A percentile compares a stretch with the other conserved stretches of the same genome.
phyloP scores from a whole-genome alignment of 2,329 filamentous ascomycete genomes.

The Colletotrichum gigasporum region DNA sequence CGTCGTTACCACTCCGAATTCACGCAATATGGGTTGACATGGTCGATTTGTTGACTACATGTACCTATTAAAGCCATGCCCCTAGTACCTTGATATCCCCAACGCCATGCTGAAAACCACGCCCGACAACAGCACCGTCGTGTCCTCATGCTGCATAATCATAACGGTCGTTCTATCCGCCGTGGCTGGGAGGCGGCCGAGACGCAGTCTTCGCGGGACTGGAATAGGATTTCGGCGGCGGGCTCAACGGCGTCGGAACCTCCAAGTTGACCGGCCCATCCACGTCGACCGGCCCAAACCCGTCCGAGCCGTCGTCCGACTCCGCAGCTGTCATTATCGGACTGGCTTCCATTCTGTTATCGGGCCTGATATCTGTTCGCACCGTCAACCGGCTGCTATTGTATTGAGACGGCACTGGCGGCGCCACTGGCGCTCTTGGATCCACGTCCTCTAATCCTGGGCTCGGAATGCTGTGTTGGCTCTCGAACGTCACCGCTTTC shows the following conservation, averaged over 20 bases:
- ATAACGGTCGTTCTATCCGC: no score
- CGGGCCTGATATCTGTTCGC: neutral
- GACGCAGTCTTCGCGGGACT: neutral
- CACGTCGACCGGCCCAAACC: neutral
- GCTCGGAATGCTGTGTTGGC: slow-evolving; percentile 8
- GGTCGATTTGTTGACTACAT: no score
- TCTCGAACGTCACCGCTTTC: slow-evolving; percentile 1
- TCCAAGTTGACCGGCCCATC: neutral
- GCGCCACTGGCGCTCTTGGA: neutral
- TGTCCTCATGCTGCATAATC: no score
- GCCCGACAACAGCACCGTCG: neutral
- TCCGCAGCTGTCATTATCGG: slow-evolving; percentile 10
- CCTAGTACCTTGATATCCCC: neutral
- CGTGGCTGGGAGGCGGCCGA: neutral
- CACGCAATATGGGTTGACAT: no score
- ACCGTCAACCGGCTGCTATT: neutral
- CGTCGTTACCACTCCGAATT: no score
- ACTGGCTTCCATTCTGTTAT: no score
- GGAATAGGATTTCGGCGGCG: slow-evolving; percentile 12
- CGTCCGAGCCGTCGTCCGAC: slow-evolving; percentile 16
- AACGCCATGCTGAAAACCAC: slow-evolving; percentile 3
- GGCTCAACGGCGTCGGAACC: slow-evolving; percentile 22
- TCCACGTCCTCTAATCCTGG: neutral
- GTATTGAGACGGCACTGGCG: no score
- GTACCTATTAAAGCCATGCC: no score